Percentiles rank a stretch among this genome's conserved stretches.
These are phyloP conservation scores for Sclerotiophoma versabilis DNA, from an alignment of 2,329 filamentous ascomycete genomes.

Conservation along the genomic window DNA sequence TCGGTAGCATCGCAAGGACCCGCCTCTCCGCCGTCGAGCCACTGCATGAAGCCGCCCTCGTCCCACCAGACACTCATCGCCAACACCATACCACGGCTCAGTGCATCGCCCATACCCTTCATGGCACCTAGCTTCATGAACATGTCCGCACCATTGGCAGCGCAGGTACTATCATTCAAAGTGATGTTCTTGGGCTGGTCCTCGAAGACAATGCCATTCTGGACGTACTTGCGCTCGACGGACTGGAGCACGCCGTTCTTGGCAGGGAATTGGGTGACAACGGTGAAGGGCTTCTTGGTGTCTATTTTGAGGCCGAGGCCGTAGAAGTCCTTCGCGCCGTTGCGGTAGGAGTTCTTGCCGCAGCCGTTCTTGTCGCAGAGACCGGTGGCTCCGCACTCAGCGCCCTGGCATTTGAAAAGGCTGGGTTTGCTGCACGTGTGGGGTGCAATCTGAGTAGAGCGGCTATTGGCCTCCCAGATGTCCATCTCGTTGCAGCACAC, in stretches of 20 bases:
- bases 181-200: conserved; percentile 57
- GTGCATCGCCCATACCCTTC: conserved; percentile 56
- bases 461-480: conserved; percentile 63
- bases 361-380: conserved; percentile 49
- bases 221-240: conserved; percentile 71
- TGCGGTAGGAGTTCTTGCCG: conserved; percentile 44
- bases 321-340: conserved; percentile 38
- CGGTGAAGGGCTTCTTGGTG: conserved; percentile 66
- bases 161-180: conserved; percentile 44
- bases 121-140: conserved; percentile 52
- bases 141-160: conserved; percentile 31
- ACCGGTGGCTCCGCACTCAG: conserved; percentile 48
- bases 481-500: conserved; percentile 64
- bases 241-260: conserved; percentile 64
- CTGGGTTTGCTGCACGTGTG: conserved; percentile 58
- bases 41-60: conserved; percentile 61
- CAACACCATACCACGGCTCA: conserved; percentile 61
- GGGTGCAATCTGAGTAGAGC: conserved; percentile 56
- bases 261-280: conserved; percentile 72
- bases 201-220: conserved; percentile 65
- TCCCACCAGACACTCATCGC: conserved; percentile 66
- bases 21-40: conserved; percentile 60
- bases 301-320: conserved; percentile 58
- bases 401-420: conserved; percentile 52
- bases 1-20: conserved; percentile 64